Base-by-base conservation (phyloP, 148 eudicot genomes). In the Rhododendron molle region DNA sequence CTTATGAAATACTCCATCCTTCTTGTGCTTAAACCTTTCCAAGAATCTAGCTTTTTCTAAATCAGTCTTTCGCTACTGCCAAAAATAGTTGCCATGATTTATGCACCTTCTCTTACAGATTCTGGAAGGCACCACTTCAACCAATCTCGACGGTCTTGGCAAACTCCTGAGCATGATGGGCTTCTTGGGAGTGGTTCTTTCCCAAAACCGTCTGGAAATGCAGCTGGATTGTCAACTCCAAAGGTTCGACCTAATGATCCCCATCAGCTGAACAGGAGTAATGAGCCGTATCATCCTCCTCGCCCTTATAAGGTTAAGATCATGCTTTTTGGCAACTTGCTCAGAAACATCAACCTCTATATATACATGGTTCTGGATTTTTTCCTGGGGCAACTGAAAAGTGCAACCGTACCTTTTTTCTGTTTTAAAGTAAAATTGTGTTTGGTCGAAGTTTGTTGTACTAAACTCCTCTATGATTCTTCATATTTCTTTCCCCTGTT, bases 121-220 rank as follows among this genome's bases (percentile, higher is more conserved):
- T 89, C 96, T 81, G 98, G 96, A 85, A 93, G 91, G 90, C 91
- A 89, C 84, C 90, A 72, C 78, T 89, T 91, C 81, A 90, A 88
- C 89, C 96, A 90, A 80, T 81, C 91, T 84, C 93, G 94, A 85
- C 88, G 94, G 67, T 73, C 98, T 83, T 92, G 95, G 95, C 99
- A 94, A 89, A 91, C 87, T 86, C 73, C 96, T 81, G 98, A 95
- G 86, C 99, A 94, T 87, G 99, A 95, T 90, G 99, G 99, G 87
- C 98, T 97, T 89, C 96, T 97, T 71, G 99, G 99, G 83, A 95
- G 99, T 89, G 99, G 99, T 86, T 93, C 99, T 81, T 94, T 97
- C 85, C 93, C 98, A 47, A 94, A 96, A 88, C 93, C 98, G 38
- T 87, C 99, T 86, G 98, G 96, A 78, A 94, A 78, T 92, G 88